Conservation (phyloP, 371 early-diverging fungal species). For the Mortierella polycephala region DNA sequence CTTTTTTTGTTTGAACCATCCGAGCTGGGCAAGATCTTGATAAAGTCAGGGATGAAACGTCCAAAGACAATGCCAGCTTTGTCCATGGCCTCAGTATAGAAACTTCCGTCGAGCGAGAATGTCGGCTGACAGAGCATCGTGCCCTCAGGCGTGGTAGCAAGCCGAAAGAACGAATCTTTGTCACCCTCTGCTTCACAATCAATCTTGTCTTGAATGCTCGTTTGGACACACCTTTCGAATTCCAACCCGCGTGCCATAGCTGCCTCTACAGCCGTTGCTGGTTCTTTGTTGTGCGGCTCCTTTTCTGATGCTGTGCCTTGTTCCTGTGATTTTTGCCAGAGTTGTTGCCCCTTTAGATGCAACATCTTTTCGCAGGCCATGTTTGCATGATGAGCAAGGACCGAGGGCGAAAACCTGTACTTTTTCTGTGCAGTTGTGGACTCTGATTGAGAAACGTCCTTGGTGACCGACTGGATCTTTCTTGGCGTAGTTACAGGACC, state of each 20-base stretch:
- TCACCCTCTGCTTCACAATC: slow-evolving; percentile 55
- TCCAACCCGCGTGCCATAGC: slow-evolving; percentile 38
- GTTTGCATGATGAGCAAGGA: slow-evolving; percentile 45
- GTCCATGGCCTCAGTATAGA: slow-evolving; percentile 51
- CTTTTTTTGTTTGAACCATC: slow-evolving; percentile 34
- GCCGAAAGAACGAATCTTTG: slow-evolving; percentile 47
- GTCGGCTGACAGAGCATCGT: slow-evolving; percentile 60
- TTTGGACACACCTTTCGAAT: slow-evolving; percentile 35
- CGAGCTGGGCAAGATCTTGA: slow-evolving; percentile 56
- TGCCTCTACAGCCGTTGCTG: slow-evolving; percentile 34
- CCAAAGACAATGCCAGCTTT: slow-evolving; percentile 48
- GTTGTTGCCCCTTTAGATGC: slow-evolving; percentile 31
- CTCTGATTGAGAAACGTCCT: background rate
- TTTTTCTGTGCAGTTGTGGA: background rate
- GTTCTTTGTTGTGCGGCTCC: background rate
- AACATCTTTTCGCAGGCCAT: slow-evolving; percentile 54
- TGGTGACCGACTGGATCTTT: background rate
- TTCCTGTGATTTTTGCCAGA: slow-evolving; percentile 13
- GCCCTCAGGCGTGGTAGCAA: slow-evolving; percentile 53
- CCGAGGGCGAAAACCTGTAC: slow-evolving; percentile 48
- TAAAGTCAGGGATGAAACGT: slow-evolving; percentile 64
- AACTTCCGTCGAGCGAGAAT: slow-evolving; percentile 53
- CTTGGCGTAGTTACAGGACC: background rate
- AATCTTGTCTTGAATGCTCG: slow-evolving; percentile 21
- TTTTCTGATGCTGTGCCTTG: background rate